phyloP scores from a whole-genome alignment of 805 yeast species.

The Sugiyamaella qingdaonensis region DNA sequence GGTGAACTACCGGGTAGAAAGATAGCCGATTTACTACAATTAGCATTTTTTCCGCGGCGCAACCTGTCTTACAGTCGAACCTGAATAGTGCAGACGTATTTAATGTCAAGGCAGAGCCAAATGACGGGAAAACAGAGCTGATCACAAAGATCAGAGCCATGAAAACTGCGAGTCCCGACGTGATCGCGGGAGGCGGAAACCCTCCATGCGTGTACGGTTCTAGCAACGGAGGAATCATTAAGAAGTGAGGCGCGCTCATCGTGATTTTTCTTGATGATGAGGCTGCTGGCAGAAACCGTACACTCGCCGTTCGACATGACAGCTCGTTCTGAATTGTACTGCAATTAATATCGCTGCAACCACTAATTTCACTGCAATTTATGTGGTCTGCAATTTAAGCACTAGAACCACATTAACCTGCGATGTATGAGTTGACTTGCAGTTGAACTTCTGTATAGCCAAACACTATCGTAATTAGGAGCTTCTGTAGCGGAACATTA shows the following conservation, averaged over 20 bases:
- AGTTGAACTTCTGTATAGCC: too few relatives aligned
- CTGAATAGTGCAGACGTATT: constrained; percentile 52
- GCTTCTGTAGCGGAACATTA: too few relatives aligned
- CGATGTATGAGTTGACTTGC: too few relatives aligned
- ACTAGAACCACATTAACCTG: too few relatives aligned
- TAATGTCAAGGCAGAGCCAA: constrained; percentile 43
- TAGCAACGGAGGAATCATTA: constrained; percentile 4
- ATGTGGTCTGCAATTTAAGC: too few relatives aligned
- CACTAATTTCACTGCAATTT: too few relatives aligned
- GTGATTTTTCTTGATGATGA: too few relatives aligned
- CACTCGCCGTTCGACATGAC: background rate
- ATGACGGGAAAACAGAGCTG: constrained; percentile 12
- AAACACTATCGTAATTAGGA: too few relatives aligned
- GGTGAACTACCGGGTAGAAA: constrained; percentile 68
- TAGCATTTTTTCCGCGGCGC: background rate
- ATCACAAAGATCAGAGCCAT: constrained; percentile 15
- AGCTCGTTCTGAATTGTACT: too few relatives aligned
- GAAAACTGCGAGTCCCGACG: constrained; percentile 23
- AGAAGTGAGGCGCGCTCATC: too few relatives aligned
- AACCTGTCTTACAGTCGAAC: constrained; percentile 35
- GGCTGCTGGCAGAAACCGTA: too few relatives aligned
- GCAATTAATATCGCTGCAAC: background rate
- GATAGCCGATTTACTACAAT: constrained; percentile 48
- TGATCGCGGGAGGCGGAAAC: constrained; percentile 25
- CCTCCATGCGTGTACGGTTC: constrained; percentile 9